Conservation (phyloP, 140 eudicot species). For the Ambrosia hybrid region DNA sequence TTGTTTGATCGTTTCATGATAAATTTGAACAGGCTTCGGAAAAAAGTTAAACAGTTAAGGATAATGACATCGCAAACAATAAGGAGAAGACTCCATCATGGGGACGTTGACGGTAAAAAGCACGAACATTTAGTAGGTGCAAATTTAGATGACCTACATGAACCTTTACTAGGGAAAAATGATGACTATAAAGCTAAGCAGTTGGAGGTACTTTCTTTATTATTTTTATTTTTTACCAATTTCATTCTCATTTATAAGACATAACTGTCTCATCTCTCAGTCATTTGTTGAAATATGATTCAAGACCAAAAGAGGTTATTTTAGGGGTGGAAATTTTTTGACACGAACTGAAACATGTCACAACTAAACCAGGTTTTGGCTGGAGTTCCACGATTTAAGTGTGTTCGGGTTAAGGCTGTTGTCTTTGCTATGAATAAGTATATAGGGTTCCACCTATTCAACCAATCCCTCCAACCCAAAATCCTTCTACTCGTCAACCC, state of each 20-base stretch:
- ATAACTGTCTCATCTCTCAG: no score
- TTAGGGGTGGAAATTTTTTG: no score
- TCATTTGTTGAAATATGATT: no score
- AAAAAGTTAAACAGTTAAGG: constrained; percentile 2
- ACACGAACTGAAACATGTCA: no score
- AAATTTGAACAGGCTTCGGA: constrained; percentile 26
- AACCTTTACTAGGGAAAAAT: constrained; percentile 67
- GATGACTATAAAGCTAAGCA: constrained; percentile 36
- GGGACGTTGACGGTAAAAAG: constrained; percentile 70
- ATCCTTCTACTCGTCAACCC: no score
- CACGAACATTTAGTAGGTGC: constrained; percentile 45
- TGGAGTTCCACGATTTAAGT: no score
- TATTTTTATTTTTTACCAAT: constrained; percentile 8
- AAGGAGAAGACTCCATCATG: constrained; percentile 76
- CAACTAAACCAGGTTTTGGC: no score
- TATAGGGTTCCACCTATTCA: no score
- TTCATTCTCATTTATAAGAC: neutral
- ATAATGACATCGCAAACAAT: constrained; percentile 56
- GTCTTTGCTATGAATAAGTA: no score
- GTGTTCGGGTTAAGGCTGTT: no score
- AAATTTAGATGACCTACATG: constrained; percentile 52
- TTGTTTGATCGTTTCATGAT: constrained; percentile 17
- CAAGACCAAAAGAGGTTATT: no score
- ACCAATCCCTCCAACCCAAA: no score
- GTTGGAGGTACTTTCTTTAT: constrained; percentile 36